These are phyloP conservation scores for Eleusine indica DNA, from an alignment of 176 grass and related monocot genomes.

Conservation along the genomic window DNA sequence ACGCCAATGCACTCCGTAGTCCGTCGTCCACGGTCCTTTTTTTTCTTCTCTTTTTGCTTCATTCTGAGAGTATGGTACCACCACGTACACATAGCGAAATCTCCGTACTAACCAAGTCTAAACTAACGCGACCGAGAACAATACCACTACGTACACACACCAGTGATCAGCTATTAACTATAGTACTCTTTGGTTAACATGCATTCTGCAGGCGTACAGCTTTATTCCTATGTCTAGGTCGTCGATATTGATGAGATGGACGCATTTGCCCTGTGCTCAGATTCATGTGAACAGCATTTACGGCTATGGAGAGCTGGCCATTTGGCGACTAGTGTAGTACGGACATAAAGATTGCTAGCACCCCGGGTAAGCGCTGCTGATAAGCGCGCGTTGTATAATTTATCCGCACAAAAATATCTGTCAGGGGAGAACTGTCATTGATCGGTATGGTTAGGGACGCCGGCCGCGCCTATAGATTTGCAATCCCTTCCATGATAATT, in stretches of 20 bases:
- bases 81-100: no score
- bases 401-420: background rate
- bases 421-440: background rate
- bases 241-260: slow-evolving; percentile 19
- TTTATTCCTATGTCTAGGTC: background rate
- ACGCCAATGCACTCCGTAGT: no score
- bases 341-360: background rate
- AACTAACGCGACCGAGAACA: no score
- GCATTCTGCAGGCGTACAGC: slow-evolving; percentile 9
- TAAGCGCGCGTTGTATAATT: background rate
- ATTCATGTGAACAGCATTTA: slow-evolving; percentile 46
- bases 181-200: background rate
- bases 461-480: no score
- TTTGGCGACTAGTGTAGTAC: background rate
- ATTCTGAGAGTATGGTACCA: no score
- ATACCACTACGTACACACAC: no score
- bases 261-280: background rate
- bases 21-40: no score
- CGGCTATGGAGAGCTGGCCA: background rate
- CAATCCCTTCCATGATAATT: no score
- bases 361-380: background rate
- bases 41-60: no score
- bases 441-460: no score
- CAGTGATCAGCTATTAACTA: background rate
- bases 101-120: no score